Evolutionary conservation across 108 stramenopile species (phyloP).

Genomic region (Nitzschia sp.): DNA sequence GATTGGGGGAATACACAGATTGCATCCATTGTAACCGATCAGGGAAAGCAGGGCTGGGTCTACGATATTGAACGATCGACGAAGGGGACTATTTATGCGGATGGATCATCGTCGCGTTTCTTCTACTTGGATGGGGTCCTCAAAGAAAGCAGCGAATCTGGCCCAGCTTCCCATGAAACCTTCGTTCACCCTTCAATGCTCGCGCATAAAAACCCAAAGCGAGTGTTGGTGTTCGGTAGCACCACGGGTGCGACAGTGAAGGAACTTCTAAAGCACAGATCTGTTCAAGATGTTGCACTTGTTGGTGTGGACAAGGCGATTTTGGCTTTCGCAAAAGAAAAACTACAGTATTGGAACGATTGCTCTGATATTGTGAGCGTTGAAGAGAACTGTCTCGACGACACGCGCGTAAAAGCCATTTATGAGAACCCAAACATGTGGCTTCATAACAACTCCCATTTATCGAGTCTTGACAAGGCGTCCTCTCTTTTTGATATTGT

Average conservation of each 20-base stretch:
- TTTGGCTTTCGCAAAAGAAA: conserved; percentile 52
- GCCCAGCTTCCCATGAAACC: conserved; percentile 72
- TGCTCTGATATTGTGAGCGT: conserved; percentile 58
- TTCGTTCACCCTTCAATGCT: conserved; percentile 92
- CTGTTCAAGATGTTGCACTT: conserved; percentile 77
- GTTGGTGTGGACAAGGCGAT: conserved; percentile 75
- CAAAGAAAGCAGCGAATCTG: conserved; percentile 35
- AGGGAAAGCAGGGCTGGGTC: conserved; percentile 51
- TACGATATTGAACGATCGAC: conserved; percentile 40
- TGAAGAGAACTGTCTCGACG: conserved; percentile 60
- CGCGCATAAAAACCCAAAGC: conserved; percentile 73
- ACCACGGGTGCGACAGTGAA: conserved; percentile 82
- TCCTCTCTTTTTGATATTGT: conserved; percentile 10
- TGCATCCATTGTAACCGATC: conserved; percentile 39
- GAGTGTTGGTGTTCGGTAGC: conserved; percentile 79
- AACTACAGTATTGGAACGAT: conserved; percentile 54
- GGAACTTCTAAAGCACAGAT: conserved; percentile 76
- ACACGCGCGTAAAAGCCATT: conserved; percentile 59
- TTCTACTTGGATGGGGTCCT: conserved; percentile 55
- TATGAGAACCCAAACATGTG: conserved; percentile 36
- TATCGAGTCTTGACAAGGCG: not conserved
- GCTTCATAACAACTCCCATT: not conserved
- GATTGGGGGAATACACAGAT: conserved; percentile 43
- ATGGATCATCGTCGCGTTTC: conserved; percentile 15
- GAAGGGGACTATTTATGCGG: conserved; percentile 1